These are phyloP conservation scores for Arachis hypogaea DNA, from an alignment of 306 rosid genomes.

Conservation along the genomic window DNA sequence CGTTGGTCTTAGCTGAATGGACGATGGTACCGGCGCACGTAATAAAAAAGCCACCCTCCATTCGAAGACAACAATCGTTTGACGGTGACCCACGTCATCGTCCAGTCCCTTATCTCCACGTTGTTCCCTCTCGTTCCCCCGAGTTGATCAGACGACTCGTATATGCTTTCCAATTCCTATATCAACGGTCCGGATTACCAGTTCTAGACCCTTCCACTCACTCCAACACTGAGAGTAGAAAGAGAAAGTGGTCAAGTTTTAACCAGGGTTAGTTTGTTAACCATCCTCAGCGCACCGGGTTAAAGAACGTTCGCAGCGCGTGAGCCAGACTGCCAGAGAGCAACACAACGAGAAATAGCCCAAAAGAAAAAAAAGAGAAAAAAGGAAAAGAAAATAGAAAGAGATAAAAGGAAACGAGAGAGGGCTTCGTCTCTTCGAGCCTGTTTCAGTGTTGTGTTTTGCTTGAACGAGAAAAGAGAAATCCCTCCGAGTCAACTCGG, in stretches of 20 bases:
- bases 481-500: conserved; percentile 51
- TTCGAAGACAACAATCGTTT: conserved; percentile 26
- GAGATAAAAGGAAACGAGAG: not conserved
- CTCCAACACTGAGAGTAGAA: not conserved
- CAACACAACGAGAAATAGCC: conserved; percentile 32
- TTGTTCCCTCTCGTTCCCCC: conserved; percentile 22
- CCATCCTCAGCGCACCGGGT: conserved; percentile 49
- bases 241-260: conserved; percentile 39
- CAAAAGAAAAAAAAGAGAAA: conserved; percentile 3
- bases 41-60: conserved; percentile 15
- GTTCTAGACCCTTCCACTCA: conserved; percentile 74
- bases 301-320: conserved; percentile 47
- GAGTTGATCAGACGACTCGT: conserved; percentile 37
- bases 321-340: conserved; percentile 1
- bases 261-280: conserved; percentile 54
- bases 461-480: conserved; percentile 39
- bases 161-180: conserved; percentile 14
- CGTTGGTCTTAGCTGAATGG: conserved; percentile 20
- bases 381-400: not conserved
- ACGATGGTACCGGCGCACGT: conserved; percentile 38
- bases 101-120: conserved; percentile 72
- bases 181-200: conserved; percentile 45
- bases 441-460: conserved; percentile 30
- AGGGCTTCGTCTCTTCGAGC: not conserved
- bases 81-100: conserved; percentile 46